Conservation (phyloP, 2,329 filamentous ascomycete species). For the Arthrocladium fulminans region DNA sequence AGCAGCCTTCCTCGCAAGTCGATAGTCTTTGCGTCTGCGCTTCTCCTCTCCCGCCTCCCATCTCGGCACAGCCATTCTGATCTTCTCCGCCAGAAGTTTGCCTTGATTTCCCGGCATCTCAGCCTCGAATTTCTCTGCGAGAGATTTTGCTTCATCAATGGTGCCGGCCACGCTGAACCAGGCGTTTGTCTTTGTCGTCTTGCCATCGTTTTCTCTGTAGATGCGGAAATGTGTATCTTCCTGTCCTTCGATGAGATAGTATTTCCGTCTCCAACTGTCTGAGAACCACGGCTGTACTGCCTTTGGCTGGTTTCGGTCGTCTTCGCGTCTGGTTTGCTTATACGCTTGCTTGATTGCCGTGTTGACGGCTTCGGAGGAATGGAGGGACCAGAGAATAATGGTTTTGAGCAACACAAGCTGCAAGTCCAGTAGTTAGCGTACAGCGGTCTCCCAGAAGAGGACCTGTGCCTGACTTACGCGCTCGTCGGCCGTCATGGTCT, state of each 20-base stretch:
- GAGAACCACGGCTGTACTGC: constrained; percentile 86
- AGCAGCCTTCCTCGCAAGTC: constrained; percentile 72
- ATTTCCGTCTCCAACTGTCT: constrained; percentile 83
- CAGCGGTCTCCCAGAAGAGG: background rate
- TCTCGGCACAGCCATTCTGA: constrained; percentile 68
- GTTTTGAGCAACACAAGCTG: constrained; percentile 77
- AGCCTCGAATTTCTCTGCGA: constrained; percentile 67
- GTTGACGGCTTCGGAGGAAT: constrained; percentile 76
- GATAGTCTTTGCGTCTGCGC: constrained; percentile 85
- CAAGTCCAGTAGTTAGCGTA: constrained; percentile 7
- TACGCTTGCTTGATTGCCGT: constrained; percentile 76
- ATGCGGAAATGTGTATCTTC: constrained; percentile 91
- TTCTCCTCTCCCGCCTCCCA: constrained; percentile 97
- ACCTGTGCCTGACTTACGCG: constrained; percentile 49
- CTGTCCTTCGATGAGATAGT: constrained; percentile 86
- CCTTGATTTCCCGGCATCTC: constrained; percentile 71
- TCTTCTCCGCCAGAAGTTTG: constrained; percentile 66
- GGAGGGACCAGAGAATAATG: constrained; percentile 78
- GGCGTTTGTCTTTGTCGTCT: constrained; percentile 62
- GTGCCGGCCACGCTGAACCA: constrained; percentile 91
- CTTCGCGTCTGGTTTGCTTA: constrained; percentile 74
- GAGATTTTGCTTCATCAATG: constrained; percentile 71
- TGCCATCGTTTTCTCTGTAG: constrained; percentile 79
- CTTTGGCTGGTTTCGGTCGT: constrained; percentile 71
- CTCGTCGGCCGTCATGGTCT: constrained; percentile 70